Evolutionary conservation across 2,329 filamentous ascomycete genomes (phyloP).

Genomic region (Penicillium polonicum): DNA sequence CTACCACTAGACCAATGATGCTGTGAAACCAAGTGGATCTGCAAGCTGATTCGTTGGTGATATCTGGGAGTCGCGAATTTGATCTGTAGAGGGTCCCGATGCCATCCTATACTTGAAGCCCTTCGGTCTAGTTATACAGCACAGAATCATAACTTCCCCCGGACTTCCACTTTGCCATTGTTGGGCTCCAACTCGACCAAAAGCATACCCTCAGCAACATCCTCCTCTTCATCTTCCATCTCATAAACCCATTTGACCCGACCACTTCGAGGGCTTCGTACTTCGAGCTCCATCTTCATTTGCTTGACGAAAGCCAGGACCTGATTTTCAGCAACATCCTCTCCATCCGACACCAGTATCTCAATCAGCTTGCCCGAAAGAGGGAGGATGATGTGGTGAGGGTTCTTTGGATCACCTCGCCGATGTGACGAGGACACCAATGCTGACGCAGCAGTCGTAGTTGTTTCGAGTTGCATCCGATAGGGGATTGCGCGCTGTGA

Average conservation of each 20-base stretch:
- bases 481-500: conserved; percentile 40
- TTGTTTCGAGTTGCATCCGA: conserved; percentile 48
- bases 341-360: conserved; percentile 29
- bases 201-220: conserved; percentile 57
- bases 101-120: background rate
- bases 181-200: conserved; percentile 49
- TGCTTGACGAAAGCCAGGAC: conserved; percentile 60
- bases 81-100: background rate
- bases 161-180: conserved; percentile 23
- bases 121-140: background rate
- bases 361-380: conserved; percentile 61
- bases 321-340: conserved; percentile 26
- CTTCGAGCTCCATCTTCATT: conserved; percentile 70
- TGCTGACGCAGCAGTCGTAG: conserved; percentile 47
- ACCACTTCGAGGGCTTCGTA: conserved; percentile 52
- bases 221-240: conserved; percentile 51
- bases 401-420: conserved; percentile 51
- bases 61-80: background rate
- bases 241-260: conserved; percentile 53
- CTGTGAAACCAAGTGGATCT: conserved; percentile 11
- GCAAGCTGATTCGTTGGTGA: conserved; percentile 12
- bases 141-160: conserved; percentile 28
- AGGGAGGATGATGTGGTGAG: conserved; percentile 55
- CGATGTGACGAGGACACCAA: conserved; percentile 45
- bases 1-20: conserved; percentile 49